phyloP scores from a whole-genome alignment of 257 asterid species.

The Cordia subcordata region DNA sequence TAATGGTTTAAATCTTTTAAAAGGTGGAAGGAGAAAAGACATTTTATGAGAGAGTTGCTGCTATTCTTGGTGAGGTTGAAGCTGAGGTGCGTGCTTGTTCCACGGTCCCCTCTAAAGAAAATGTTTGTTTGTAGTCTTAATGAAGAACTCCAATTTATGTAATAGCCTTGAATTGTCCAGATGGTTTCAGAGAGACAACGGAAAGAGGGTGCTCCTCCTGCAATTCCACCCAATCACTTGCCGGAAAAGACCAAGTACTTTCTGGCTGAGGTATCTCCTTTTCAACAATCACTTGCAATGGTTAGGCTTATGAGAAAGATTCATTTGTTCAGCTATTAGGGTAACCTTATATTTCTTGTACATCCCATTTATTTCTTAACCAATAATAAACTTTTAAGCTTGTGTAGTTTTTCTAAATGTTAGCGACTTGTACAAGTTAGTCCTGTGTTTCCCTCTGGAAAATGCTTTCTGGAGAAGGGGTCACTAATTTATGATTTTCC shows the following conservation, averaged over 20 bases:
- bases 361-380: neutral
- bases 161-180: constrained; percentile 33
- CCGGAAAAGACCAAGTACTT: constrained; percentile 79
- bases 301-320: neutral
- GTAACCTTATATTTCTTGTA: neutral
- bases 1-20: constrained; percentile 11
- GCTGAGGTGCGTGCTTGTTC: constrained; percentile 55
- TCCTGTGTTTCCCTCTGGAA: neutral
- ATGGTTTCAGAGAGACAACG: constrained; percentile 93
- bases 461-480: constrained; percentile 4
- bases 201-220: constrained; percentile 97
- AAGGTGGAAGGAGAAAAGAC: constrained; percentile 92
- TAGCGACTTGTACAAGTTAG: neutral
- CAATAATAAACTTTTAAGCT: neutral
- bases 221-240: constrained; percentile 36
- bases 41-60: constrained; percentile 88
- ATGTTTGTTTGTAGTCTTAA: neutral
- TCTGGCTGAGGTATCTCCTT: constrained; percentile 78
- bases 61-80: constrained; percentile 90
- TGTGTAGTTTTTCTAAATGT: neutral
- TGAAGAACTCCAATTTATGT: neutral
- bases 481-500: constrained; percentile 2
- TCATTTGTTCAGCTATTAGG: neutral
- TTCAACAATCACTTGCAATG: too few relatives aligned
- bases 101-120: neutral